Evolutionary conservation across 2,329 filamentous ascomycete genomes (phyloP).

Genomic region (Cladosporium cucumerinum): DNA sequence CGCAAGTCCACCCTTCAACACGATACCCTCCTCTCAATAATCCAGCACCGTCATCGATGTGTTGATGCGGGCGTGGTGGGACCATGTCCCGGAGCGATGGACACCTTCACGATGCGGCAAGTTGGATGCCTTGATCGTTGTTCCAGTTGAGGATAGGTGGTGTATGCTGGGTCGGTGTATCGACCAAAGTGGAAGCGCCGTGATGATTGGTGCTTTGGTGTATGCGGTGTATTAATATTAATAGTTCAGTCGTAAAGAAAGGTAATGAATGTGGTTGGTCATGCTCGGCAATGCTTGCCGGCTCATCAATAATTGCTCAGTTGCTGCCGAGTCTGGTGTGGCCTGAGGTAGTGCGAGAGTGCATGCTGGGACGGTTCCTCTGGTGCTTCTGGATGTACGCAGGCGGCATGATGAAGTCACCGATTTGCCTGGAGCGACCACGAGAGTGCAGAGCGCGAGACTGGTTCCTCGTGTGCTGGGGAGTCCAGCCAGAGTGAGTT

Average conservation of each 20-base stretch:
- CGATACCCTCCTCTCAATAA: background rate
- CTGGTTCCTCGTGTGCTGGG: constrained; percentile 9
- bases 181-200: background rate
- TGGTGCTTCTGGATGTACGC: constrained; percentile 16
- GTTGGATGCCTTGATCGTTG: background rate
- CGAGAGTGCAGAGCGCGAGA: constrained; percentile 11
- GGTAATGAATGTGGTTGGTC: constrained; percentile 16
- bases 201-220: background rate
- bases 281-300: constrained; percentile 11
- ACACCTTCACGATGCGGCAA: background rate
- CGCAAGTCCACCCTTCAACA: background rate
- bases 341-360: constrained; percentile 14
- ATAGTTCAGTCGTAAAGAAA: constrained; percentile 10
- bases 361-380: constrained; percentile 12
- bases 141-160: background rate
- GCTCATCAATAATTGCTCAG: constrained; percentile 4
- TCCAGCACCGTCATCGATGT: background rate
- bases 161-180: background rate
- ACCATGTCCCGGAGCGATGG: background rate
- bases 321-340: constrained; percentile 16
- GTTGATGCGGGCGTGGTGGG: background rate
- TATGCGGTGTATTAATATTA: constrained; percentile 7
- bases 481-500: constrained; percentile 14
- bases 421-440: constrained; percentile 12
- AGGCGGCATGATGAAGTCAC: constrained; percentile 16